A percentile compares a stretch with the other conserved stretches of the same genome.
phyloP scores from a whole-genome alignment of 495 filamentous ascomycete genomes.

The Chaetomium fimeti region DNA sequence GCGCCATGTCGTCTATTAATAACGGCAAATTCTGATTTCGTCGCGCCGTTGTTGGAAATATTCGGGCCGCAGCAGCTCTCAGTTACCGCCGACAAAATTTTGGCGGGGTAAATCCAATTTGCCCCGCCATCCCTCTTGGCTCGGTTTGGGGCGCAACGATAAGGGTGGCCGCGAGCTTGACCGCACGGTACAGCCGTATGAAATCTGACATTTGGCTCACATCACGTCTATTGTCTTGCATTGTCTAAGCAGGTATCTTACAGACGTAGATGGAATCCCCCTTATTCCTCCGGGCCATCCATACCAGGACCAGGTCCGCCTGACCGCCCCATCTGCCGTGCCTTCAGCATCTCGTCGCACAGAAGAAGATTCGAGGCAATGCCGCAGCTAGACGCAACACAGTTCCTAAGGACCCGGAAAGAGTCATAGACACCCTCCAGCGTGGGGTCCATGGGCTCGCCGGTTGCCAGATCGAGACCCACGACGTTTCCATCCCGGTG shows the following conservation, averaged over 20 bases:
- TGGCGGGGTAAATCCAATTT: slow-evolving; percentile 40
- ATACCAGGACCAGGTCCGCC: slow-evolving; percentile 53
- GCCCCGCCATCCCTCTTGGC: slow-evolving; percentile 30
- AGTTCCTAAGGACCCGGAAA: slow-evolving; percentile 90
- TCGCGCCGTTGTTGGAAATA: slow-evolving; percentile 6
- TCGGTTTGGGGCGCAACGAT: neutral
- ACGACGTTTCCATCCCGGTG: slow-evolving; percentile 77
- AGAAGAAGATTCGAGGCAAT: slow-evolving; percentile 94
- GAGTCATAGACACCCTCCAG: slow-evolving; percentile 93
- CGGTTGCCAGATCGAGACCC: slow-evolving; percentile 80
- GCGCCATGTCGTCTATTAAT: slow-evolving; percentile 59
- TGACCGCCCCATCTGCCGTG: slow-evolving; percentile 79
- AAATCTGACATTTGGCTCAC: neutral
- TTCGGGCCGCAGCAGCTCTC: slow-evolving; percentile 22
- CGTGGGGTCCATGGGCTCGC: slow-evolving; percentile 93
- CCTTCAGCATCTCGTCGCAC: slow-evolving; percentile 96
- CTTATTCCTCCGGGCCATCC: slow-evolving; percentile 52
- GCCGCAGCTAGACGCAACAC: slow-evolving; percentile 86
- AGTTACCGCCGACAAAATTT: slow-evolving; percentile 31
- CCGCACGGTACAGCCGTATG: neutral
- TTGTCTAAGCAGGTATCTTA: slow-evolving; percentile 36
- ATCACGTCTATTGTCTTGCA: slow-evolving; percentile 24
- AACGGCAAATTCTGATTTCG: neutral
- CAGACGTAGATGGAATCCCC: slow-evolving; percentile 25
- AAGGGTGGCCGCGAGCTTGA: neutral